These are phyloP conservation scores for Tylopilus balloui DNA, from an alignment of 768 basidiomycete genomes.

Conservation along the genomic window DNA sequence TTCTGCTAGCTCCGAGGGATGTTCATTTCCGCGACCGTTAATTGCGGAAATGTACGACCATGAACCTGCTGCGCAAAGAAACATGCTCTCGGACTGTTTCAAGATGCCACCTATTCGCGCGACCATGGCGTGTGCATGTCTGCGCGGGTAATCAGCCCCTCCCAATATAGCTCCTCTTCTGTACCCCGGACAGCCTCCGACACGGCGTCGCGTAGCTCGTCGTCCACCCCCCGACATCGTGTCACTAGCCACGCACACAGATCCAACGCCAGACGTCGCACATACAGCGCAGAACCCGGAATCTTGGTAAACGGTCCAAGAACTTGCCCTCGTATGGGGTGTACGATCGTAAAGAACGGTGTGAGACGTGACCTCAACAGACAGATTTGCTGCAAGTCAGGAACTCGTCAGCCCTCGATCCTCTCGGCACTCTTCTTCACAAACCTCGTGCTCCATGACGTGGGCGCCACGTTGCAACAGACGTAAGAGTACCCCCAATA, in stretches of 20 bases:
- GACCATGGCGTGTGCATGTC: too few relatives aligned
- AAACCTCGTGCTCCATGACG: slow-evolving; percentile 38
- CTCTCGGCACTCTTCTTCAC: background rate
- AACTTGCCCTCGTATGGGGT: slow-evolving; percentile 69
- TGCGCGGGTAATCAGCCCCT: slow-evolving; percentile 31
- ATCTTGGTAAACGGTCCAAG: slow-evolving; percentile 76
- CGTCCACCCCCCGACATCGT: slow-evolving; percentile 11
- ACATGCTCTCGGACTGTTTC: background rate
- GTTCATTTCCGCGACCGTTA: slow-evolving; percentile 8
- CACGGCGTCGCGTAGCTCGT: slow-evolving; percentile 20
- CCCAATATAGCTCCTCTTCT: slow-evolving; percentile 27
- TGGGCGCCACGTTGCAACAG: slow-evolving; percentile 51
- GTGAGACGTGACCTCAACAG: slow-evolving; percentile 56
- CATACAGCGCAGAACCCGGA: slow-evolving; percentile 33
- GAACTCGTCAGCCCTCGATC: slow-evolving; percentile 10
- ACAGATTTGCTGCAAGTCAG: slow-evolving; percentile 40
- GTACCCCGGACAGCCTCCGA: slow-evolving; percentile 27
- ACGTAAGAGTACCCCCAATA: slow-evolving; percentile 62
- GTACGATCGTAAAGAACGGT: slow-evolving; percentile 77
- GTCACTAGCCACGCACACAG: slow-evolving; percentile 39
- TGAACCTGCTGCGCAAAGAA: background rate
- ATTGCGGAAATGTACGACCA: slow-evolving; percentile 5
- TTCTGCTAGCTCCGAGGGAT: too few relatives aligned
- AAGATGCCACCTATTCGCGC: background rate
- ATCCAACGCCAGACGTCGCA: slow-evolving; percentile 62